These are phyloP conservation scores for Salicornia ramosissima DNA, from an alignment of 148 eudicot species.

Conservation along the genomic window DNA sequence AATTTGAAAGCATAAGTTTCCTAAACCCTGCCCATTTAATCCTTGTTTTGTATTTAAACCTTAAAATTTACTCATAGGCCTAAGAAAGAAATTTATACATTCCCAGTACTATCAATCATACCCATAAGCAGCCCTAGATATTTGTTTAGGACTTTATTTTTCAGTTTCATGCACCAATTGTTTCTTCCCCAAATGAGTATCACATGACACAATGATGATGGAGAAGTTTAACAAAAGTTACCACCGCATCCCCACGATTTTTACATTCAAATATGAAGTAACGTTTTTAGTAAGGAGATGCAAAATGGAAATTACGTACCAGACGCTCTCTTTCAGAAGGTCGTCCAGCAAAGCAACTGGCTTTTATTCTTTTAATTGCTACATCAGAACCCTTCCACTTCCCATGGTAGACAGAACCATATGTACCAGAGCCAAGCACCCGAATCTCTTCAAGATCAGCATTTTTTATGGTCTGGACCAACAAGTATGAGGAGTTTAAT, in stretches of 20 bases:
- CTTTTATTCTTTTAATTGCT: constrained; percentile 95
- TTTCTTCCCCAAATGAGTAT: not conserved
- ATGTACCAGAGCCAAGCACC: constrained; percentile 91
- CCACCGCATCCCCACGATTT: not conserved
- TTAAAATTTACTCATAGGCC: not conserved
- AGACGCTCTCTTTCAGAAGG: constrained; percentile 91
- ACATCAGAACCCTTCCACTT: constrained; percentile 99
- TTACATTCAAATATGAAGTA: not conserved
- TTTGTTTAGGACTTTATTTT: not conserved
- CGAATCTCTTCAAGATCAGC: constrained; percentile 92
- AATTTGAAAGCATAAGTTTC: too few relatives aligned
- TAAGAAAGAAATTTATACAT: not conserved
- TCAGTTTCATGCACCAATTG: not conserved
- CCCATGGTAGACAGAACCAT: constrained; percentile 91
- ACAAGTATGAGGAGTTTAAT: not conserved
- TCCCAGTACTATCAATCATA: not conserved
- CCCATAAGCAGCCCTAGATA: not conserved
- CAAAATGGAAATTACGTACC: constrained; percentile 42
- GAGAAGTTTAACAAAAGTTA: not conserved
- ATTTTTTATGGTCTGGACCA: constrained; percentile 64
- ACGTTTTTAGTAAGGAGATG: not conserved
- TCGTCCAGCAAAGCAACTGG: constrained; percentile 94
- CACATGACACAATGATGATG: not conserved
- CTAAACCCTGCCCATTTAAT: too few relatives aligned
- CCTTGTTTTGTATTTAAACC: not conserved